A percentile compares a stretch with the other conserved stretches of the same genome.
phyloP scores from a whole-genome alignment of 2,329 filamentous ascomycete species.

The Seiridium unicorne region DNA sequence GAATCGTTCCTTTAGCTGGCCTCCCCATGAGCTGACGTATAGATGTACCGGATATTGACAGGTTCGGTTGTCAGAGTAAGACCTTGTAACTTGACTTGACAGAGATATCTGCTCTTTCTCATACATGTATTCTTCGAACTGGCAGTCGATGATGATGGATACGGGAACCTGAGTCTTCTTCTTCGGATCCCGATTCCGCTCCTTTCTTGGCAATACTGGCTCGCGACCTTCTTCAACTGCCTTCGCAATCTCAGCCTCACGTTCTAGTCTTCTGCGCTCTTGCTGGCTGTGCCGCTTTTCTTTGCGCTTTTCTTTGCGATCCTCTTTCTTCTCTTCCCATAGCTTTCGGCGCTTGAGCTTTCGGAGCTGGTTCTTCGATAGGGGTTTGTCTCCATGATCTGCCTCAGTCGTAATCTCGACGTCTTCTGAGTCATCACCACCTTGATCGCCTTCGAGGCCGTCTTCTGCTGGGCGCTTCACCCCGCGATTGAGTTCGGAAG shows the following conservation, averaged over 20 bases:
- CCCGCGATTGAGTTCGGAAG: conserved; percentile 5
- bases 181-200: conserved; percentile 25
- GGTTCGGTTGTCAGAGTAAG: conserved; percentile 83
- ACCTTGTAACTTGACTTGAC: conserved; percentile 78
- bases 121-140: conserved; percentile 87
- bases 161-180: conserved; percentile 61
- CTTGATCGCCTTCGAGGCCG: conserved; percentile 46
- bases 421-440: conserved; percentile 67
- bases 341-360: conserved; percentile 68
- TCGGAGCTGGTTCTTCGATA: conserved; percentile 88
- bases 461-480: conserved; percentile 37
- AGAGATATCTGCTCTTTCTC: conserved; percentile 84
- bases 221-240: conserved; percentile 41
- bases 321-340: conserved; percentile 72
- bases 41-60: conserved; percentile 69
- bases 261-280: conserved; percentile 48
- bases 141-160: conserved; percentile 83
- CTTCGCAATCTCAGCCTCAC: conserved; percentile 46
- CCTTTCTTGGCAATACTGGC: conserved; percentile 35
- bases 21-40: conserved; percentile 75
- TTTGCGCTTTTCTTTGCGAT: conserved; percentile 44
- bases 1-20: conserved; percentile 73
- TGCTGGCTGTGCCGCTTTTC: conserved; percentile 51
- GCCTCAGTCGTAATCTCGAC: conserved; percentile 42
- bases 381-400: conserved; percentile 8